Percentiles rank a stretch among this genome's conserved stretches.
These are phyloP conservation scores for Chaetomiaceae sp. DNA, from an alignment of 2,329 filamentous ascomycete genomes.

Conservation along the genomic window DNA sequence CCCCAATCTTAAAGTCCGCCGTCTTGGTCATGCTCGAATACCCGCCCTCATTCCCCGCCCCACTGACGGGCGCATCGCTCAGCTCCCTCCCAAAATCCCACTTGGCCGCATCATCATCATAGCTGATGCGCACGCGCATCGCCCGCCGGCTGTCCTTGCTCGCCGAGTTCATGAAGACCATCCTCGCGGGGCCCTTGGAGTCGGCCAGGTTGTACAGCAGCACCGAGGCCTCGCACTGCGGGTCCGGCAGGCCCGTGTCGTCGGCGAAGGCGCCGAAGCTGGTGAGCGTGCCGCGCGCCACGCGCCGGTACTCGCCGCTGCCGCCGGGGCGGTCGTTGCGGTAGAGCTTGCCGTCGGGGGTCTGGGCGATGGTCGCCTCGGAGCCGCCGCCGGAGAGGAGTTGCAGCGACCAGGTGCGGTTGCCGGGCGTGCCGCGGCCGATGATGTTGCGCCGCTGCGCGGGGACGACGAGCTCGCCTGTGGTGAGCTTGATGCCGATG, in stretches of 20 bases:
- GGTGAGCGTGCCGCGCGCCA: constrained; percentile 18
- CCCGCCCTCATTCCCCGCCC: constrained; percentile 20
- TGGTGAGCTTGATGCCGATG: constrained; percentile 22
- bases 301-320: constrained; percentile 12
- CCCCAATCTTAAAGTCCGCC: constrained; percentile 20
- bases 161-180: constrained; percentile 23
- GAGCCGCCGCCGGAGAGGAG: constrained; percentile 15
- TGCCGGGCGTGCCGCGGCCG: constrained; percentile 21
- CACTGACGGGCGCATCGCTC: constrained; percentile 14
- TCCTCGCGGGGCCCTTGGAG: constrained; percentile 16
- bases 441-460: constrained; percentile 26
- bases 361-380: constrained; percentile 23
- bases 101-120: constrained; percentile 21
- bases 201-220: constrained; percentile 16
- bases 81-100: constrained; percentile 19
- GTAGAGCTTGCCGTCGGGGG: constrained; percentile 19
- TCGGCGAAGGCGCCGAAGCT: constrained; percentile 15
- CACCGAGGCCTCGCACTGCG: constrained; percentile 11
- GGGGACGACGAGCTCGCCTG: constrained; percentile 25
- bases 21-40: constrained; percentile 25
- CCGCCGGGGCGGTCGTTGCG: constrained; percentile 21
- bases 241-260: constrained; percentile 21
- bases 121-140: constrained; percentile 23
- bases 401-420: constrained; percentile 23
- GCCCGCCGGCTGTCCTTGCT: constrained; percentile 15